Percentiles rank a stretch among this genome's conserved stretches.
These are phyloP conservation scores for Chaetomium olivaceum DNA, from an alignment of 2,329 filamentous ascomycete genomes.

Conservation along the genomic window DNA sequence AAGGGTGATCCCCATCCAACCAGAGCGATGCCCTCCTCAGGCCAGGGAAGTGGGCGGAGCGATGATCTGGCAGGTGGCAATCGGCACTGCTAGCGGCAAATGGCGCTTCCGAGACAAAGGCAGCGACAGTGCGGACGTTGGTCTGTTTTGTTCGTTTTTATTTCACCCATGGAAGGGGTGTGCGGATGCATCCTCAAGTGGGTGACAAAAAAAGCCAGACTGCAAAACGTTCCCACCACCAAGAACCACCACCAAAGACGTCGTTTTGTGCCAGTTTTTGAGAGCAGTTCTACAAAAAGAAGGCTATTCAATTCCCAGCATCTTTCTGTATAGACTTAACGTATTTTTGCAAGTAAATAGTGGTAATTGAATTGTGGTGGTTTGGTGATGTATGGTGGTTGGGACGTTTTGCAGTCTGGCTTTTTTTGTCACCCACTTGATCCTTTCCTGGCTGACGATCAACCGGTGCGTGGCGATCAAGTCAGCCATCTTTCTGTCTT, in stretches of 20 bases:
- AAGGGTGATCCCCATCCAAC: not conserved
- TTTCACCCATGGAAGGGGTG: not conserved
- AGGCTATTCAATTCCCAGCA: too few relatives aligned
- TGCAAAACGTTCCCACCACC: too few relatives aligned
- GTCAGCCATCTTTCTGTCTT: not conserved
- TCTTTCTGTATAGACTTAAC: too few relatives aligned
- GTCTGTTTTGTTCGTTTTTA: not conserved
- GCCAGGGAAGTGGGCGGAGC: not conserved
- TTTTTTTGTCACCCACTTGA: too few relatives aligned
- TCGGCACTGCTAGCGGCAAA: conserved; percentile 7
- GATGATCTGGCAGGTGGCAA: conserved; percentile 12
- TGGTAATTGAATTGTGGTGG: too few relatives aligned
- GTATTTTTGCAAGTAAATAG: too few relatives aligned
- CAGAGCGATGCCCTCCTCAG: not conserved
- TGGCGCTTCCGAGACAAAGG: conserved; percentile 8
- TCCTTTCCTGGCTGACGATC: not conserved
- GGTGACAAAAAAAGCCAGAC: too few relatives aligned
- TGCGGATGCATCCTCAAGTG: not conserved
- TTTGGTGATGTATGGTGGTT: too few relatives aligned
- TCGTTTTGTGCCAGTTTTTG: too few relatives aligned
- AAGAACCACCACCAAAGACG: too few relatives aligned
- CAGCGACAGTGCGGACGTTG: not conserved
- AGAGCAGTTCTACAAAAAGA: too few relatives aligned
- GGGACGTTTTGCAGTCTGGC: too few relatives aligned
- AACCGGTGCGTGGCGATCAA: not conserved